Evolutionary conservation across 192 early-diverging fungal species (phyloP).

Genomic region (Backusella sp.): DNA sequence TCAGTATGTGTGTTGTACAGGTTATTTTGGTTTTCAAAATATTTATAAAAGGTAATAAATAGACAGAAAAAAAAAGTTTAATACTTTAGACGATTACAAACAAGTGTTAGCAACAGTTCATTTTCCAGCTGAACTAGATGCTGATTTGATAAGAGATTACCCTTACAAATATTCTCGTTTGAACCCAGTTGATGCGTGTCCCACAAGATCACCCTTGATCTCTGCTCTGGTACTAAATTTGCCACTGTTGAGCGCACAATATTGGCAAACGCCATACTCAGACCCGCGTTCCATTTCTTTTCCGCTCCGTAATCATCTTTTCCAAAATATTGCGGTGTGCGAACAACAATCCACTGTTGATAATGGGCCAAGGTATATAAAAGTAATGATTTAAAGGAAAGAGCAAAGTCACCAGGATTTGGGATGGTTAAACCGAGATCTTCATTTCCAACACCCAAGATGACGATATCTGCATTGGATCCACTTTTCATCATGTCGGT

Average conservation of each 20-base stretch:
- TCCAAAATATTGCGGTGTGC: conserved; percentile 25
- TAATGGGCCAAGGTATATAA: neutral
- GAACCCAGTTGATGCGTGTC: conserved; percentile 26
- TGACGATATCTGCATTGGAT: conserved; percentile 21
- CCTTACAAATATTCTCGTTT: conserved; percentile 21
- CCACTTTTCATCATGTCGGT: neutral
- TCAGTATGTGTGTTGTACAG: neutral
- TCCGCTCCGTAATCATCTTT: neutral
- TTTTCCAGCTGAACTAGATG: conserved; percentile 28
- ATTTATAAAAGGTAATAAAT: neutral
- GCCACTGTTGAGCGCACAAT: conserved; percentile 2
- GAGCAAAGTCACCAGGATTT: conserved; percentile 9
- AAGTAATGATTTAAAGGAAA: conserved; percentile 7
- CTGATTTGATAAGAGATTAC: conserved; percentile 18
- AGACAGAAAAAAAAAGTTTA: neutral
- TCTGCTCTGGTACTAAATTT: neutral
- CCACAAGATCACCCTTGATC: conserved; percentile 16
- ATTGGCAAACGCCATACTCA: conserved; percentile 24
- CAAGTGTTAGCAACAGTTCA: conserved; percentile 9
- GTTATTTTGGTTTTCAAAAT: neutral
- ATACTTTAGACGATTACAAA: neutral
- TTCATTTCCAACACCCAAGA: conserved; percentile 22
- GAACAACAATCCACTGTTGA: conserved; percentile 17
- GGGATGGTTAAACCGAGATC: conserved; percentile 12
- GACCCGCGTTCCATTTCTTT: conserved; percentile 28